Evolutionary conservation across 148 eudicot genomes (phyloP), one percentile per base, ranked within the genome.

Genomic region (Nyssa sinensis): DNA sequence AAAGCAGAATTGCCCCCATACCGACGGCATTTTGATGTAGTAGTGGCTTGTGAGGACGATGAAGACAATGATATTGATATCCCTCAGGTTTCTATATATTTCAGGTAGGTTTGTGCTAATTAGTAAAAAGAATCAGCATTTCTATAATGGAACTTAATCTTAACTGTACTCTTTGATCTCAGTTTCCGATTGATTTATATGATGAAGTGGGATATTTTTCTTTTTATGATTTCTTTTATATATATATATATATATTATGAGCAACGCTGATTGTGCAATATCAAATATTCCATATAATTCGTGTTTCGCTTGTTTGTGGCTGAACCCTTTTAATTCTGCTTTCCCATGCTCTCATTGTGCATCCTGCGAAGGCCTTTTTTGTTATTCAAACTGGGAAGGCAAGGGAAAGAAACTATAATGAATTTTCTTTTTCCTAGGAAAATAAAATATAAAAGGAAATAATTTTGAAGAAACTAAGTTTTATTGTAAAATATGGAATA

Each of bases 41-140:
- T 85, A 2, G 87, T 85, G 24, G 88, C 87, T 33, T 88, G 91
- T 73, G 86, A 88, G 73, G 91, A 88, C 31, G 87, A 83, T 1
- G 87, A 83, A 33, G 91, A 78, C 60, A 76, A 85, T 17, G 91
- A 88, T 73, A 79, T 88, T 32, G 87, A 88, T 78, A 88, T 88
- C 63, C 91, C 91, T 62, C 88, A 72, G 79, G 72, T 88, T 29
- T 85, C 91, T 0, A 28, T 85, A 19, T 85, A 88, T 76, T 88
- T 85, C 81, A 57, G 71, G 81, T 87, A 77, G 79, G 29, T 51
- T 62, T 53, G 31, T 49, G 27, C 57, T 35, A 61, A 39, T 62
- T 72, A 61, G 39, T 72, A 16, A 62, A 12, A 51, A 55, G 21
- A n/a, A n/a, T 55, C 59, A 55, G 23, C 24, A 55, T 55, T 23